Conservation (phyloP, 2,329 filamentous ascomycete genomes). For the Boeremia exigua region DNA sequence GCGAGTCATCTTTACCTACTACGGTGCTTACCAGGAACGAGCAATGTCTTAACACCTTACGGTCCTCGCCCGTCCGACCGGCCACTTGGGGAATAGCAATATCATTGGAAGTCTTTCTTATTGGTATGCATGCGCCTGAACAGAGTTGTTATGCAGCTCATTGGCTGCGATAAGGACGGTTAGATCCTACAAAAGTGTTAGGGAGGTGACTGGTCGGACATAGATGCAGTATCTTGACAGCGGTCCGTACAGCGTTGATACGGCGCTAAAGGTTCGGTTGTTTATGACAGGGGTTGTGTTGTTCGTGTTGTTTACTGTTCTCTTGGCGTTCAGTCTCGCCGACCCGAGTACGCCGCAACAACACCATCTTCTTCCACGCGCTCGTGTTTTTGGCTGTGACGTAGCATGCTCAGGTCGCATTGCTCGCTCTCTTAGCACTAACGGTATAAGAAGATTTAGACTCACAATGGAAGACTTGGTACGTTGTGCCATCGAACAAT, state of each 20-base stretch:
- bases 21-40: too few relatives aligned
- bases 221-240: neutral
- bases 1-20: too few relatives aligned
- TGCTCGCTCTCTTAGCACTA: slow-evolving; percentile 19
- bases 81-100: too few relatives aligned
- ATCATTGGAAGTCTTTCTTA: too few relatives aligned
- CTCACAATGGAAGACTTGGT: slow-evolving; percentile 40
- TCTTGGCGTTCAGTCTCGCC: slow-evolving; percentile 7
- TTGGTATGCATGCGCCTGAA: too few relatives aligned
- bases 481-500: slow-evolving; percentile 13
- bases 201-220: too few relatives aligned
- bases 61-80: too few relatives aligned
- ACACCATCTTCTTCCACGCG: slow-evolving; percentile 21
- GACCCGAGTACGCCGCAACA: slow-evolving; percentile 16
- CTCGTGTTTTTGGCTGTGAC: slow-evolving; percentile 22
- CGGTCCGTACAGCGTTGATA: neutral
- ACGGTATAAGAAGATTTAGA: slow-evolving; percentile 26
- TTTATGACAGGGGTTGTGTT: slow-evolving; percentile 9
- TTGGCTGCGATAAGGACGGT: too few relatives aligned
- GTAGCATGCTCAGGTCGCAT: slow-evolving; percentile 33
- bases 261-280: too few relatives aligned
- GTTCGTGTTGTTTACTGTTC: slow-evolving; percentile 17
- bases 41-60: too few relatives aligned
- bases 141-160: neutral
- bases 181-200: too few relatives aligned